A percentile compares a stretch with the other conserved stretches of the same genome.
These are phyloP conservation scores for Eucalyptus regnans DNA, from an alignment of 345 rosid species.

Conservation along the genomic window DNA sequence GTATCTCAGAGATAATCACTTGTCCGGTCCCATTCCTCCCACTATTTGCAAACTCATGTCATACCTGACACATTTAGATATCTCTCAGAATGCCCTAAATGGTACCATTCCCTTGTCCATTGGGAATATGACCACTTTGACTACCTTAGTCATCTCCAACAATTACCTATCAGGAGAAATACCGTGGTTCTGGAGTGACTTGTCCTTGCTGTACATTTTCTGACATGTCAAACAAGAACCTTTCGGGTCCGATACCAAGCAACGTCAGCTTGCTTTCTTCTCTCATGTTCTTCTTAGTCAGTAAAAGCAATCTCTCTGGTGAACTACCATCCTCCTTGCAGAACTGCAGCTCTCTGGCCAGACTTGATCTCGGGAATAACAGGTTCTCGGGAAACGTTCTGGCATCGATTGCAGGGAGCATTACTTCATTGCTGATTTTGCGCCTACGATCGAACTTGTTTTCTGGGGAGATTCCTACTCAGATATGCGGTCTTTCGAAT, in stretches of 20 bases:
- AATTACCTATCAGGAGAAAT: background rate
- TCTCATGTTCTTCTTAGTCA: background rate
- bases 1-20: background rate
- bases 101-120: background rate
- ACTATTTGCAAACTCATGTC: background rate
- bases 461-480: background rate
- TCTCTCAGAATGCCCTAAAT: background rate
- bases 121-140: background rate
- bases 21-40: background rate
- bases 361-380: background rate
- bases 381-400: background rate
- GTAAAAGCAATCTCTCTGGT: background rate
- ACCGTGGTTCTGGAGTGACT: background rate
- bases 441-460: background rate
- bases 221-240: background rate
- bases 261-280: background rate
- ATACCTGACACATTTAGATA: background rate
- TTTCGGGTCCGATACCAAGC: conserved; percentile 4
- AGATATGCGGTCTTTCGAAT: background rate
- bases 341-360: background rate
- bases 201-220: background rate
- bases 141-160: background rate
- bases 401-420: background rate
- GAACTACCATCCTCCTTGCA: background rate
- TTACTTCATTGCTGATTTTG: background rate